Percentiles rank a stretch among this genome's conserved stretches.
phyloP scores from a whole-genome alignment of 257 asterid species.

The Solanum rostratum region DNA sequence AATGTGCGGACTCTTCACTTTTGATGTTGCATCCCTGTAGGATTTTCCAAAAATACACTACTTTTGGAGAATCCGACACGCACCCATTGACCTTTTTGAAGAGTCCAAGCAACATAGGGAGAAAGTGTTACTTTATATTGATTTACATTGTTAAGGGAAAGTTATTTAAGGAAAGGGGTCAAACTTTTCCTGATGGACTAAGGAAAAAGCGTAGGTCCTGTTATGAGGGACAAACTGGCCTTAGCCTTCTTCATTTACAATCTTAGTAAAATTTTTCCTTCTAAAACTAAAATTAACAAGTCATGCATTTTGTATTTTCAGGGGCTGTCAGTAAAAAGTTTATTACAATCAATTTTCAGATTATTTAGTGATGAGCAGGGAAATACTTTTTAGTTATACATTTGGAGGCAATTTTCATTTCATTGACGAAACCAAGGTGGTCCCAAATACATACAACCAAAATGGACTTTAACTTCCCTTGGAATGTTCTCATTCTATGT shows the following conservation, averaged over 20 bases:
- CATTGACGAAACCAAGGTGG: background rate
- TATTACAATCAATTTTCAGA: background rate
- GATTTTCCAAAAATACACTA: no score
- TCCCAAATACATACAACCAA: background rate
- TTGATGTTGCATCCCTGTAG: no score
- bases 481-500: background rate
- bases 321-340: background rate
- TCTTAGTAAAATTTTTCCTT: background rate
- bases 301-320: background rate
- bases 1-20: no score
- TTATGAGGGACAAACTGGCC: background rate
- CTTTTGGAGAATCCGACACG: no score
- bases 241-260: background rate
- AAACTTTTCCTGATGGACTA: background rate
- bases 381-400: background rate
- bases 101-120: no score
- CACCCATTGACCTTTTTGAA: no score
- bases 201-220: background rate
- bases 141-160: background rate
- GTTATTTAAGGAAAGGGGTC: background rate
- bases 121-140: background rate
- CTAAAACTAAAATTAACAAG: background rate
- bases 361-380: background rate
- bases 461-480: background rate
- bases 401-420: background rate